Evolutionary conservation across 164 flowering plant species (phyloP), one percentile per base, ranked within the genome.

Genomic region (Stephania japonica): DNA sequence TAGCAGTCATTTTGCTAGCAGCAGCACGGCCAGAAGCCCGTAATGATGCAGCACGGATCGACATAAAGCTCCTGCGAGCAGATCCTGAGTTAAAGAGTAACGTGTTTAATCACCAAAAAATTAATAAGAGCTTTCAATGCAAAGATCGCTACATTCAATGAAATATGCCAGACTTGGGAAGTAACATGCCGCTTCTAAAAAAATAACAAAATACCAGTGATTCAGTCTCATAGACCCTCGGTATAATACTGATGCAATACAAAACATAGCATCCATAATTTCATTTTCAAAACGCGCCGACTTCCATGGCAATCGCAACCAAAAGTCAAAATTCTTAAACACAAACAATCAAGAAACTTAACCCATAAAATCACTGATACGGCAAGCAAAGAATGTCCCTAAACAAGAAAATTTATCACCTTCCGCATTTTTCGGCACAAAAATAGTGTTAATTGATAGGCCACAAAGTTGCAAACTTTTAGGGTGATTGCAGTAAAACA

Each of bases 11-110:
- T 59, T 62, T 70, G 26, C 76, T 73, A 70, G 87, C 87, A 79
- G 82, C 82, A 71, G 88, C 90, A 65, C 86, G 74, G 75, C 84
- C 90, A 75, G 87, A 83, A 65, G 82, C 83, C 70, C 88, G 74
- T 49, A 87, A 72, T 43, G 93, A 83, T 65, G 89, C 83, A 38
- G 81, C 69, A 76, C 91, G 88, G 68, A 89, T 70, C 50, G 88
- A 85, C 76, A 88, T 76, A 76, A 85, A 84, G 68, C 82, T 75
- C 75, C 75, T 75, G 42, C 25, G 74, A 23, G 42, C 53, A 77
- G 80, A 59, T 73, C 87, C 92, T 87, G 77, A 67, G 62, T 42
- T 74, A 64, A 74, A 74, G 19, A 47, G 61, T 7, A 65, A 42
- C 8, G 42, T 26, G 42, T 2, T 26, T 65, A 32, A 71, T 42